phyloP scores from a whole-genome alignment of 768 basidiomycete genomes.

The Leccinum subtestaceum region DNA sequence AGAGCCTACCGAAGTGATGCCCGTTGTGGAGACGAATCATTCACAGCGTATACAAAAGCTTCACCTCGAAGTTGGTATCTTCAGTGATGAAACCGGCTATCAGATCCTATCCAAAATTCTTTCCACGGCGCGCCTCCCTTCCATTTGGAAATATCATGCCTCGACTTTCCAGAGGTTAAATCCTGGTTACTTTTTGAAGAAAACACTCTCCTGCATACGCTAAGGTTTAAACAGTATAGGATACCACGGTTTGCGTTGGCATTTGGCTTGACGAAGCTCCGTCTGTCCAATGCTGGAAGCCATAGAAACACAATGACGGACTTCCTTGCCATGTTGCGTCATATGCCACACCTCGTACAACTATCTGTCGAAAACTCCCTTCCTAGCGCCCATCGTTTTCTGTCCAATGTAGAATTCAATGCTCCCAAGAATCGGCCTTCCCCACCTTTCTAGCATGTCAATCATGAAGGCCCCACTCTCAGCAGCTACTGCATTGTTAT shows the following conservation, averaged over 20 bases:
- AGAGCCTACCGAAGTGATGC: background rate
- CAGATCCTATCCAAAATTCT: background rate
- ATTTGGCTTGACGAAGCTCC: background rate
- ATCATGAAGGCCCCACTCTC: background rate
- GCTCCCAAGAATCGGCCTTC: background rate
- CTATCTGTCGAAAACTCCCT: background rate
- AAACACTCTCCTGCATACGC: background rate
- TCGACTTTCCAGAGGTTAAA: fast-evolving
- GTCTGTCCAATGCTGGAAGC: background rate
- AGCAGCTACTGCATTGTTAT: background rate
- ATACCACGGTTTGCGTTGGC: background rate
- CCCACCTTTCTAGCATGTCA: background rate
- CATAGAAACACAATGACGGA: background rate
- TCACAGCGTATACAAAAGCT: background rate
- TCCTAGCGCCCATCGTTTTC: background rate
- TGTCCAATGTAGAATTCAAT: background rate
- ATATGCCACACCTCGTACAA: background rate
- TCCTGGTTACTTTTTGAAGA: background rate
- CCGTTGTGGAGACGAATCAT: background rate
- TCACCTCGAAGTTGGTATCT: background rate
- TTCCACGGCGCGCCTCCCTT: background rate
- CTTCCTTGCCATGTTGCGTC: background rate
- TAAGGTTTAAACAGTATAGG: background rate
- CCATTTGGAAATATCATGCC: background rate
- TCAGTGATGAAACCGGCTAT: background rate